Evolutionary conservation across 805 yeast genomes (phyloP), one percentile per base, ranked within the genome.

Genomic region (Novakomyces olei): DNA sequence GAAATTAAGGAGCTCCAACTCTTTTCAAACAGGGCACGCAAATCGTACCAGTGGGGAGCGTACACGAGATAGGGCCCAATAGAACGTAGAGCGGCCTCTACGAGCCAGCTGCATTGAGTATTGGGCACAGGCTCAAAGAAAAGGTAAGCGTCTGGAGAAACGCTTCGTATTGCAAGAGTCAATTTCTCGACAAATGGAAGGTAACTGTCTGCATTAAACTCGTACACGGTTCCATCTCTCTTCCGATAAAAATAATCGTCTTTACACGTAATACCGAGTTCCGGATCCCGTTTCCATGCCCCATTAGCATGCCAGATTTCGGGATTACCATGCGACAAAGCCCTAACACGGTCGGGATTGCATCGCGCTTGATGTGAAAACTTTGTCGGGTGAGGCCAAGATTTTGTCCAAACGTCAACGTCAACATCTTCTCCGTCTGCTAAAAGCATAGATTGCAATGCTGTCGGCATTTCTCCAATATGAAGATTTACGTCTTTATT

Each of bases 401-500:
- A 10, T 12, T 12, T 10, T 22, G 9, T 12, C 3, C 12, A 22
- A 22, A 10, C 9, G 9, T 10, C 91, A 4, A 83, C 72, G 17
- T 61, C 65, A 34, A 69, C 64, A 0, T 75, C 56, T 8, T 67
- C 50, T 1, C 96, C 96, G 67, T 71, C 68, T 1, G 93, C 95
- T 15, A 81, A 53, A 29, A 65, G 58, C 54, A 85, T 57, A 2
- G 75, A 55, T 51, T 85, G 76, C 39, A 70, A 68, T 0, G 74
- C 72, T 0, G 92, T 74, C 0, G 98, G 96, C 1, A 81, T 69
- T 1, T 85, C 70, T 2, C 83, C 85, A 2, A 80, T 60, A 36
- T 74, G 65, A 32, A 85, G 60, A 35, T 72, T 72, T 44, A 75
- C 78, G 9, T 41, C 41, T 4, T 54, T 55, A 4, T 61, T 83